Base-by-base conservation (phyloP, 2,329 filamentous ascomycete species). In the Mycosphaerella sp. region DNA sequence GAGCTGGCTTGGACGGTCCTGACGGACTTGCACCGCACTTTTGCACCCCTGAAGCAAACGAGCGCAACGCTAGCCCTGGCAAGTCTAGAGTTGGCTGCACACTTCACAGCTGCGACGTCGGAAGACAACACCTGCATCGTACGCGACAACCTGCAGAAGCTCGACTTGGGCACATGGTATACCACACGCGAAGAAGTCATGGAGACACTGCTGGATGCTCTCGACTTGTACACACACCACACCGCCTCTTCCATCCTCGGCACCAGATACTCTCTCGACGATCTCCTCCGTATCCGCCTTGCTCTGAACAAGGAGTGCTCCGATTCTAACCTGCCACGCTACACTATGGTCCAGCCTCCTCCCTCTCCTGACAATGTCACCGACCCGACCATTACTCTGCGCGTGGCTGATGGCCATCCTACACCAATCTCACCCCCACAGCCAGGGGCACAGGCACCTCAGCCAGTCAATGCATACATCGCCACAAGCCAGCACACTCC, bases 171-270 rank as follows among this genome's bases (percentile, higher is more conserved):
- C 36, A 72, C 67, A 48, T 76, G 73, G 73, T 64, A 66, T 14
- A 76, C 74, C 0, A 74, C 64, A 12, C 65, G 75, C 29, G 72
- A 71, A 32, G 73, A 77, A 56, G 67, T 77, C 44, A 76, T 78
- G 74, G 92, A 97, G 77, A 92, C 89, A 0, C 81, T 95, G 64
- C 82, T 96, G 39, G 93, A 97, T 67, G 78, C 96, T 0, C 79
- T 97, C 26, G 92, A 98, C 66, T 80, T 97, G 2, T 97, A 96
- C 70, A 93, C 89, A 0, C 87, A 95, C 66, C 86, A 95, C 67
- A 82, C 83, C 51, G 80, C 82, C 61, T 77, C 79, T 48, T 95
- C 90, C 34, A 82, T 85, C 48, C 76, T 95, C 17, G 91, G 90
- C 6, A 76, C 80, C 12, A 75, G 80, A 45, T 86, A 89, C 70